Conservation (phyloP, 2,329 filamentous ascomycete species). For the Ophiostoma tasmaniense region DNA sequence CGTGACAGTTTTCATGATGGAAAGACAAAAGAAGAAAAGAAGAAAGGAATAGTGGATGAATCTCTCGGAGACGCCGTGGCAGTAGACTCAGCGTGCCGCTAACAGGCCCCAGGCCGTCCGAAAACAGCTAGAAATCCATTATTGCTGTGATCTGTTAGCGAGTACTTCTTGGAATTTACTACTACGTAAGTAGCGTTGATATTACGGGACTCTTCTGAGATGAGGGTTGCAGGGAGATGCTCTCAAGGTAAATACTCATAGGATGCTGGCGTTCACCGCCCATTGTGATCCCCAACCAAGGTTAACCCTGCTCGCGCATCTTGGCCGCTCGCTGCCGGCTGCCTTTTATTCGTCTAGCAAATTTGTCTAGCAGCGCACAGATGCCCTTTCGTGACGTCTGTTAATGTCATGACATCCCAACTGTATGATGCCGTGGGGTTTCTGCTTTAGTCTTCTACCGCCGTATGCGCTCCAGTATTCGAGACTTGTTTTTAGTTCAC, state of each 20-base stretch:
- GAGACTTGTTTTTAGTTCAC: too few relatives aligned
- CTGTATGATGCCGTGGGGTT: neutral
- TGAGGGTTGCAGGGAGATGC: neutral
- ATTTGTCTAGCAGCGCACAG: neutral
- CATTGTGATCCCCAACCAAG: neutral
- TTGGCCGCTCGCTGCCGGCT: neutral
- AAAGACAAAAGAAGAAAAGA: neutral
- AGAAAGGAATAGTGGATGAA: neutral
- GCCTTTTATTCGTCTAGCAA: neutral
- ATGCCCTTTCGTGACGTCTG: neutral
- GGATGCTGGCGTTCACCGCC: neutral
- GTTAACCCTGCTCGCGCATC: too few relatives aligned
- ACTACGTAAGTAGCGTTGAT: neutral
- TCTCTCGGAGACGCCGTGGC: slow-evolving; percentile 6
- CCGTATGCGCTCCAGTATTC: neutral
- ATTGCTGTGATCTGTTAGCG: neutral
- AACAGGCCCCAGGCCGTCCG: neutral
- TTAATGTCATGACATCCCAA: neutral
- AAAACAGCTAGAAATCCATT: neutral
- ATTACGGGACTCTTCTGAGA: neutral
- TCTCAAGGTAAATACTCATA: neutral
- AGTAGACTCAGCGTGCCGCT: neutral
- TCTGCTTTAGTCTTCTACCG: neutral
- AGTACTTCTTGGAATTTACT: neutral
- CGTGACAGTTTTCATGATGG: neutral